Base-by-base conservation (phyloP, 768 basidiomycete species). In the Myochromella boudieri region DNA sequence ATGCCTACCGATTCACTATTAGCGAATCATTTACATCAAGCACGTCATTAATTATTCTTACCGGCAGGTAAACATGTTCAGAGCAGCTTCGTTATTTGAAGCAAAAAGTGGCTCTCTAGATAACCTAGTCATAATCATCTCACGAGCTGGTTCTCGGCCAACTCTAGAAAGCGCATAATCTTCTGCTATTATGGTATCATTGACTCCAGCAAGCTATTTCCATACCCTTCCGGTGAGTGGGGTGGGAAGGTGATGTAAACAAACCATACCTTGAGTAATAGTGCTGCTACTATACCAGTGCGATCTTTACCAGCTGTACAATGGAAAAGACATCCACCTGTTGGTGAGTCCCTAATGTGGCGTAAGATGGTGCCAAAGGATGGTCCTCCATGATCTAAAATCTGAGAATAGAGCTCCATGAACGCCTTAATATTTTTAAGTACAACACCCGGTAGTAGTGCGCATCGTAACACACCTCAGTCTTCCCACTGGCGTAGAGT, bases 281-380 rank as follows among this genome's bases (percentile, higher is more conserved):
- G 71, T 5, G 88, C 88, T 11, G 87, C 85, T 28, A 85, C 65
- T 18, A 91, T 68, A 12, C 88, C 90, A 1, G 90, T 91, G 55
- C 90, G 70, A 65, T 92, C 89, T 62, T 91, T 92, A 3, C 90
- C 90, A 21, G 87, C 90, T 44, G 90, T 91, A 54, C 90, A 92
- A 56, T 91, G 87, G 54, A 91, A 87, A 21, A 91, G 51, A 53
- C 77, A 84, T 0, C 76, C 79, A 15, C 80, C 76, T 31, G 75
- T 70, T 58, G 88, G 84, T 45, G 72, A 72, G 57, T 91, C 89
- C 46, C 84, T 71, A 22, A 91, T 74, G 62, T 90, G 86, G 48
- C 84, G 77, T 9, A 92, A 72, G 41, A 92, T 83, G 1, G 71
- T 61, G n/a, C 82, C 81, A 56, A 88, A 90, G 3, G 87, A 76